These are phyloP conservation scores for Trichoderma arundinaceum DNA, from an alignment of 2,329 filamentous ascomycete genomes.

Conservation along the genomic window DNA sequence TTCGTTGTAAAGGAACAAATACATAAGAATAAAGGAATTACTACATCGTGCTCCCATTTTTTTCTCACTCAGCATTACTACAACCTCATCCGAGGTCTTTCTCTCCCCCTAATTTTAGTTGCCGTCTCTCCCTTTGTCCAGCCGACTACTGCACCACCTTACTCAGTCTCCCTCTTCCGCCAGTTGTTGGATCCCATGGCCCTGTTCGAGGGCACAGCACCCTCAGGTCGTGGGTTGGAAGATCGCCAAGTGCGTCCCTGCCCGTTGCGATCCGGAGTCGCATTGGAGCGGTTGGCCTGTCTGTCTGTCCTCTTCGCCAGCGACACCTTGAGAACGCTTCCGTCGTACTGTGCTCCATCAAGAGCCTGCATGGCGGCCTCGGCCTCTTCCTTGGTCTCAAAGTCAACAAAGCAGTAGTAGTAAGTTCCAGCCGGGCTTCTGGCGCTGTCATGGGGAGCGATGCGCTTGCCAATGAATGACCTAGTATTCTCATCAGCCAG, in stretches of 20 bases:
- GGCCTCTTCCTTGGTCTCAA: slow-evolving; percentile 60
- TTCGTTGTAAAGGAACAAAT: background rate
- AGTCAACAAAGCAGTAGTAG: slow-evolving; percentile 71
- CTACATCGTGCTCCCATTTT: slow-evolving; percentile 13
- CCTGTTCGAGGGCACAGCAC: slow-evolving; percentile 8
- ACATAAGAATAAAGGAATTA: slow-evolving; percentile 17
- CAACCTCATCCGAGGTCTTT: background rate
- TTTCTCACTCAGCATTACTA: slow-evolving; percentile 10
- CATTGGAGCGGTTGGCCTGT: slow-evolving; percentile 18
- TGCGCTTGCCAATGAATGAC: slow-evolving; percentile 54
- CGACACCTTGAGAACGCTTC: slow-evolving; percentile 36
- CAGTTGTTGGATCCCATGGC: slow-evolving; percentile 32
- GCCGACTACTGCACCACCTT: background rate
- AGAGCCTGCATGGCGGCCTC: slow-evolving; percentile 51
- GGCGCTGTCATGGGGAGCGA: slow-evolving; percentile 63
- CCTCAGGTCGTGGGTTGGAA: slow-evolving; percentile 16
- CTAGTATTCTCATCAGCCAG: slow-evolving; percentile 29
- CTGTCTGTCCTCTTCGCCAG: slow-evolving; percentile 30
- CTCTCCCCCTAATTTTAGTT: slow-evolving; percentile 1
- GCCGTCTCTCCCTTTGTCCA: background rate
- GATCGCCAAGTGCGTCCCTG: slow-evolving; percentile 20
- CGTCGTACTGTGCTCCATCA: slow-evolving; percentile 36
- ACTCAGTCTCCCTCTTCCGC: slow-evolving; percentile 24
- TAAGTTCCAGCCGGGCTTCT: slow-evolving; percentile 58
- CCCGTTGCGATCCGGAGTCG: slow-evolving; percentile 3